Evolutionary conservation across 495 filamentous ascomycete species (phyloP), one percentile per base, ranked within the genome.

Genomic region (Xylaria sp.): DNA sequence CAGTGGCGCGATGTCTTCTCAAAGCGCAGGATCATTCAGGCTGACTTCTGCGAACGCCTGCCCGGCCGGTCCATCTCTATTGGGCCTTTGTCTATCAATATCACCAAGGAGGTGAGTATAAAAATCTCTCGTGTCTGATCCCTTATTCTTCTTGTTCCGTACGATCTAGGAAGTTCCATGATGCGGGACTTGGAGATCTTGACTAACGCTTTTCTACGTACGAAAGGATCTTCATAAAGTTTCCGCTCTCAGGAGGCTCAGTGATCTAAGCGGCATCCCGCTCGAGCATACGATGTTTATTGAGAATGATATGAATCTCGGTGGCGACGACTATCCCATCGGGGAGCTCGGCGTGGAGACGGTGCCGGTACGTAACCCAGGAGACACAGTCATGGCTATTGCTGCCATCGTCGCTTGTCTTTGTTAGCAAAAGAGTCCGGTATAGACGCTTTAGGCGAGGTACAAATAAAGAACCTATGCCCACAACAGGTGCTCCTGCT

Each of bases 1-100:
- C 21, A 31, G 40, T 77, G 73, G 73, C 74, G 76, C 61, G 74
- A 74, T 29, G 62, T 76, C 59, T 77, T 77, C 58, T 74, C 70
- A 12, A 77, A 77, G 58, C 74, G 75, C 50, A 71, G 68, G 63
- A 68, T 77, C 35, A 76, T 77, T 4, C 75, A 76, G 46, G 66
- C 61, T 14, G 75, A 77, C 67, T 63, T 77, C 41, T 19, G 46
- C 24, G 48, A 44, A 61, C 76, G 75, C 31, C 55, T 78, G 40
- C 75, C 76, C 5, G 75, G 69, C 21, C 59, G 77, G 40, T 75
- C 75, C 1, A 75, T 78, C 40, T 73, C 75, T 46, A 77, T 77
- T 77, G 75, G 76, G 76, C 53, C 76, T 35, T 77, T 75, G 19
- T 77, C 75, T 3, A 73, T 78, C 52, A 75, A 77, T 55, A 72